Percentiles rank a stretch among this genome's conserved stretches.
Conservation (phyloP, 352 stramenopile species). For the Phytophthora podocarpi region DNA sequence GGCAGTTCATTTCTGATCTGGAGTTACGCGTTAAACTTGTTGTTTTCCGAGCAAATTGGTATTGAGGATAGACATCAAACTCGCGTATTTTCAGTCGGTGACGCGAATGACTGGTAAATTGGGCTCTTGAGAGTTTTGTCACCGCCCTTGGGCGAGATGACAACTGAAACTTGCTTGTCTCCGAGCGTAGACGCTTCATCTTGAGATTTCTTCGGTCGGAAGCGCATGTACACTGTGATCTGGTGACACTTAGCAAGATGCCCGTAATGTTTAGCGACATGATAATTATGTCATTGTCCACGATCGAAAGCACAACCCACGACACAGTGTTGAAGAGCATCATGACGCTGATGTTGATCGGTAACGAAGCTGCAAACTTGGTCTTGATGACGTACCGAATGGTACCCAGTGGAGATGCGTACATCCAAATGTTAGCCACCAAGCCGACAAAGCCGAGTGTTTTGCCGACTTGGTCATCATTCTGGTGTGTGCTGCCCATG, state of each 20-base stretch:
- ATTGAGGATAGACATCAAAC: too few relatives aligned
- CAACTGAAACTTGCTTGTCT: slow-evolving; percentile 16
- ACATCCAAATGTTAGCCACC: slow-evolving; percentile 32
- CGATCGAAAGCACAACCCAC: slow-evolving; percentile 21
- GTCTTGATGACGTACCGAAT: slow-evolving; percentile 19
- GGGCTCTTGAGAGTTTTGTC: slow-evolving; percentile 16
- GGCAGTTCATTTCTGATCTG: too few relatives aligned
- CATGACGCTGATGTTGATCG: slow-evolving; percentile 29
- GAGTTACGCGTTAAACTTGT: too few relatives aligned
- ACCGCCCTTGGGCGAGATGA: slow-evolving; percentile 12
- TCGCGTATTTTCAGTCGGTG: neutral
- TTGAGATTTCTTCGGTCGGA: slow-evolving; percentile 1
- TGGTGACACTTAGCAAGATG: slow-evolving; percentile 22
- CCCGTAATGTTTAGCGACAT: slow-evolving; percentile 24
- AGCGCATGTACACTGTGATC: slow-evolving; percentile 24
- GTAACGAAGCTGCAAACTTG: slow-evolving; percentile 27
- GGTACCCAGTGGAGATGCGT: slow-evolving; percentile 34
- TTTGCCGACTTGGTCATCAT: slow-evolving; percentile 23
- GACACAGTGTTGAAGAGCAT: slow-evolving; percentile 21
- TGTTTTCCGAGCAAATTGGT: too few relatives aligned
- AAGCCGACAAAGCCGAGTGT: slow-evolving; percentile 35
- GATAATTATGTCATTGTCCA: slow-evolving; percentile 33
- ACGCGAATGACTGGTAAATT: slow-evolving; percentile 9
- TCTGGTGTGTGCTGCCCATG: slow-evolving; percentile 35
- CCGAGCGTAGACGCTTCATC: slow-evolving; percentile 5